Evolutionary conservation across 2,329 filamentous ascomycete species (phyloP).

Genomic region (Lecanicillium sp.): DNA sequence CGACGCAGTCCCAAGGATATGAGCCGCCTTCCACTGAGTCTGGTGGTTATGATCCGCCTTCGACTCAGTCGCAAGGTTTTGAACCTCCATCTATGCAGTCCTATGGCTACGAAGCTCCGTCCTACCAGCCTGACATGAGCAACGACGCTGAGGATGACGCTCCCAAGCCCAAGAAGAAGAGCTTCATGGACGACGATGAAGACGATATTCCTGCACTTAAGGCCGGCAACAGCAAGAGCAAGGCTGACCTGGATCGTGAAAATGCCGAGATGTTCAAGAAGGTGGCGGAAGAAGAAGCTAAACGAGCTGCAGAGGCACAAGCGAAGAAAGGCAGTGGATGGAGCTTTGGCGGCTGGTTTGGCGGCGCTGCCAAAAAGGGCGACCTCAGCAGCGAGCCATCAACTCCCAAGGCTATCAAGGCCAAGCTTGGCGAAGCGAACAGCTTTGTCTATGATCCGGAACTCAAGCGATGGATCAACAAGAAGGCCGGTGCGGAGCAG

Average conservation of each 20-base stretch:
- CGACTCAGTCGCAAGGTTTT: neutral
- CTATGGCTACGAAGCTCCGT: slow-evolving; percentile 51
- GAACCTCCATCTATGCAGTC: slow-evolving; percentile 38
- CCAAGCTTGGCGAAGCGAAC: slow-evolving; percentile 90
- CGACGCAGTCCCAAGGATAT: slow-evolving; percentile 7
- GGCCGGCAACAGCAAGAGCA: slow-evolving; percentile 48
- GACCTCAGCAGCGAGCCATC: slow-evolving; percentile 30
- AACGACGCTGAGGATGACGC: slow-evolving; percentile 39
- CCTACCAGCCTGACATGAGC: slow-evolving; percentile 47
- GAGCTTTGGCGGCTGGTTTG: slow-evolving; percentile 82
- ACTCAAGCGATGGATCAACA: slow-evolving; percentile 98
- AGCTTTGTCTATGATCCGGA: slow-evolving; percentile 93
- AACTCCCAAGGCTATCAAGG: slow-evolving; percentile 68
- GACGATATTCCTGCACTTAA: slow-evolving; percentile 55
- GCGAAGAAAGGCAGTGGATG: slow-evolving; percentile 57
- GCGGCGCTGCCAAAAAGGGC: slow-evolving; percentile 57
- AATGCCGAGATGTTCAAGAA: slow-evolving; percentile 82
- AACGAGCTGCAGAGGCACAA: slow-evolving; percentile 48
- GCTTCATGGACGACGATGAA: slow-evolving; percentile 77
- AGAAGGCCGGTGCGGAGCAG: slow-evolving; percentile 70
- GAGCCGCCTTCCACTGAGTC: neutral
- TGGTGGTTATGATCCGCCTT: slow-evolving; percentile 2
- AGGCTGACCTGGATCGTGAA: slow-evolving; percentile 66
- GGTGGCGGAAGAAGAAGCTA: slow-evolving; percentile 70
- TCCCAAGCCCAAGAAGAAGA: slow-evolving; percentile 65